phyloP scores from a whole-genome alignment of 768 basidiomycete genomes.

The Gyrodon lividus region DNA sequence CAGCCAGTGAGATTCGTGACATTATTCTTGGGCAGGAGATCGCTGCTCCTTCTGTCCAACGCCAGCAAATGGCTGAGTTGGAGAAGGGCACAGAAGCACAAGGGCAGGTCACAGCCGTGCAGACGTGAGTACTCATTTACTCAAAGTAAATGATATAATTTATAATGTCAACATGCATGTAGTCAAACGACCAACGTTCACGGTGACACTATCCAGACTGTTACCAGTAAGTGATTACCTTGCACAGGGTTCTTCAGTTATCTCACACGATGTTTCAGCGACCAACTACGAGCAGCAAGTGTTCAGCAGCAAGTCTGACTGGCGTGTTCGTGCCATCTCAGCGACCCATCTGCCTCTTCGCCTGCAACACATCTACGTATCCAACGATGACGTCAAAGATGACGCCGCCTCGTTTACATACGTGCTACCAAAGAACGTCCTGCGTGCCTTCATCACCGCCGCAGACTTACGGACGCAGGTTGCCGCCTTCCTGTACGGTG shows the following conservation, averaged over 20 bases:
- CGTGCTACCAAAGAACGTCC: constrained; percentile 94
- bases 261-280: constrained; percentile 40
- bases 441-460: constrained; percentile 90
- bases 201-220: constrained; percentile 92
- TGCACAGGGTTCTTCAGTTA: background rate
- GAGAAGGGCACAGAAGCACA: constrained; percentile 96
- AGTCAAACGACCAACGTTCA: constrained; percentile 97
- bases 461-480: constrained; percentile 96
- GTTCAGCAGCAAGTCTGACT: constrained; percentile 99
- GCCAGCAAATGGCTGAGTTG: constrained; percentile 98
- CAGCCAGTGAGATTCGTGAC: constrained; percentile 94
- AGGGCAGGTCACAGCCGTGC: constrained; percentile 91
- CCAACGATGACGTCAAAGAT: constrained; percentile 98
- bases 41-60: constrained; percentile 89
- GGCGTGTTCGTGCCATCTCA: constrained; percentile 98
- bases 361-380: constrained; percentile 97
- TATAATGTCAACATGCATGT: constrained; percentile 9
- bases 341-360: constrained; percentile 95
- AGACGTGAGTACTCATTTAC: constrained; percentile 55
- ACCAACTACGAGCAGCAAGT: constrained; percentile 98
- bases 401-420: constrained; percentile 94
- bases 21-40: constrained; percentile 99
- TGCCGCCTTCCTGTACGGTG: constrained; percentile 90
- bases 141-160: background rate
- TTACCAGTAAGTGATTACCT: constrained; percentile 65